A percentile compares a stretch with the other conserved stretches of the same genome.
Conservation (phyloP, 371 early-diverging fungal genomes). For the Zancudomyces culisetae region DNA sequence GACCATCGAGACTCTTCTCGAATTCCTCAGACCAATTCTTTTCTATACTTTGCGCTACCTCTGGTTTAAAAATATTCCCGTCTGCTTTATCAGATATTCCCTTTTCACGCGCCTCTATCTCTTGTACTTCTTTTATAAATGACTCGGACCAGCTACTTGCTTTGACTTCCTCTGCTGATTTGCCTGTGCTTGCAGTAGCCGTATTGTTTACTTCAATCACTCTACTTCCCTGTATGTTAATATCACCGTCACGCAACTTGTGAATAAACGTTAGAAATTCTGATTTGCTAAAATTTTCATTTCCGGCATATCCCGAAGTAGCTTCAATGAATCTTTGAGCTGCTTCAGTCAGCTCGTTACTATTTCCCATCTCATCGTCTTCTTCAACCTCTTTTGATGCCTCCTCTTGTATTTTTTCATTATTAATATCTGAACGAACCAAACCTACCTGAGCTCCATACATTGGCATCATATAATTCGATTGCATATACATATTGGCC, state of each 20-base stretch:
- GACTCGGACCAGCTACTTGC: slow-evolving; percentile 30
- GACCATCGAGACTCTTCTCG: slow-evolving; percentile 23
- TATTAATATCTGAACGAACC: background rate
- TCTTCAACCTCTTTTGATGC: slow-evolving; percentile 1
- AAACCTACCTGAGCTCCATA: background rate
- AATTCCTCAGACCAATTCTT: slow-evolving; percentile 46
- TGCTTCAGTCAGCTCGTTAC: slow-evolving; percentile 53
- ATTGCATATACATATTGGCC: slow-evolving; percentile 10
- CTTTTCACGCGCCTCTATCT: slow-evolving; percentile 12
- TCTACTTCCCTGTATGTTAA: slow-evolving; percentile 66
- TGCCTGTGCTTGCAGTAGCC: slow-evolving; percentile 22
- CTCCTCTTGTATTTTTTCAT: background rate
- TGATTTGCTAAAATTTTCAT: slow-evolving; percentile 81
- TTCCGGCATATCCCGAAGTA: slow-evolving; percentile 44
- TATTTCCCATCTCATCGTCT: slow-evolving; percentile 10
- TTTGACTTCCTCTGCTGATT: background rate
- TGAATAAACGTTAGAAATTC: slow-evolving; percentile 81
- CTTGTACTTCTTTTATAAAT: slow-evolving; percentile 29
- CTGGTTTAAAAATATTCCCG: slow-evolving; percentile 31
- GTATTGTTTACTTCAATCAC: slow-evolving; percentile 38
- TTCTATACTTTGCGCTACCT: slow-evolving; percentile 34
- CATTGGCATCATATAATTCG: slow-evolving; percentile 8
- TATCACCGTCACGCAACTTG: slow-evolving; percentile 68
- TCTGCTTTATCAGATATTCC: slow-evolving; percentile 17
- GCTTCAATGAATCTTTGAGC: slow-evolving; percentile 67